Evolutionary conservation across 2,329 filamentous ascomycete species (phyloP).

Genomic region (Oidium heveae): DNA sequence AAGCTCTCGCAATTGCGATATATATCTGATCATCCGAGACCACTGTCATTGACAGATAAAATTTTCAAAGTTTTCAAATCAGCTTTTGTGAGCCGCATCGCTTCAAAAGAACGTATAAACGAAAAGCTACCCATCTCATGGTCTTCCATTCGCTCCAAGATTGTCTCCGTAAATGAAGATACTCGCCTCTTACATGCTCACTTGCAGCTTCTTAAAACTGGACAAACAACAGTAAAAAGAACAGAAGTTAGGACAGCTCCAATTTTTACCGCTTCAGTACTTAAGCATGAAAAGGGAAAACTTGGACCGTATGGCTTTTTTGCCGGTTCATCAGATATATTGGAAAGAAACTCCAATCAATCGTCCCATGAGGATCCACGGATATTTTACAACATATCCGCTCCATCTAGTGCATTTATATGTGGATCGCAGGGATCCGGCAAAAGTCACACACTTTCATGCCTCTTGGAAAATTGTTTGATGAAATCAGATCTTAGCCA

Average conservation of each 20-base stretch:
- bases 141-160: too few species aligned
- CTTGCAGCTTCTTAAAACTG: neutral
- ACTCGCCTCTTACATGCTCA: neutral
- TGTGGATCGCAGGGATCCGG: constrained; percentile 37
- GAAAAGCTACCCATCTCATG: too few species aligned
- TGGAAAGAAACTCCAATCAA: neutral
- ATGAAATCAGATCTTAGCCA: constrained; percentile 16
- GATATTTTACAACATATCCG: constrained; percentile 25
- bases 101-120: too few species aligned
- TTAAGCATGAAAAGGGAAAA: constrained; percentile 2
- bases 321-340: constrained; percentile 3
- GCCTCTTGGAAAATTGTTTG: constrained; percentile 22
- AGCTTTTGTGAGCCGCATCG: too few species aligned
- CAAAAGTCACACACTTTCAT: constrained; percentile 33
- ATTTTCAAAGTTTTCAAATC: too few species aligned
- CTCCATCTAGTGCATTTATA: constrained; percentile 32
- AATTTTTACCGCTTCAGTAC: constrained; percentile 7
- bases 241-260: constrained; percentile 2
- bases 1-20: too few species aligned
- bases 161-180: too few species aligned
- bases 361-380: constrained; percentile 7
- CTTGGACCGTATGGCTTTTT: constrained; percentile 11
- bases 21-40: too few species aligned
- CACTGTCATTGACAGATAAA: too few species aligned
- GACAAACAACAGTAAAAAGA: neutral